These are phyloP conservation scores for Trichosporon sp. DNA, from an alignment of 1,284 basidiomycete genomes.

Conservation along the genomic window DNA sequence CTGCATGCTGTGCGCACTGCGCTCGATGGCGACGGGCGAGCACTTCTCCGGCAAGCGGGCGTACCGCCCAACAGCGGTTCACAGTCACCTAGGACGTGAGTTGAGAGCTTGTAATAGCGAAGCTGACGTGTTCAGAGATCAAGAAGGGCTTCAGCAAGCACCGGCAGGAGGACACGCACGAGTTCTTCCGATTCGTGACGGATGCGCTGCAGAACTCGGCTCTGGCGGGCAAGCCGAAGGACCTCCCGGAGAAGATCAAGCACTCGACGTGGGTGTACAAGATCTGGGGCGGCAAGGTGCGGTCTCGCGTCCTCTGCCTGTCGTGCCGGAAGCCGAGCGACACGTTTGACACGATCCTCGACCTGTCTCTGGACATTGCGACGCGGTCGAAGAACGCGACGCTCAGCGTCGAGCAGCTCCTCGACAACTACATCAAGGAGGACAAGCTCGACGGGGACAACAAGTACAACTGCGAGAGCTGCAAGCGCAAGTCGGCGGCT, in stretches of 20 bases:
- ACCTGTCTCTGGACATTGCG: conserved; percentile 83
- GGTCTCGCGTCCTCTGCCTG: conserved; percentile 89
- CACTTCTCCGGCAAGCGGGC: conserved; percentile 41
- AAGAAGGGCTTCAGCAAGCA: conserved; percentile 87
- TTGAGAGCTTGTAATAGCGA: conserved; percentile 28
- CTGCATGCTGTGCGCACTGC: conserved; percentile 76
- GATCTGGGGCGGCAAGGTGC: conserved; percentile 87
- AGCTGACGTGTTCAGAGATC: conserved; percentile 64
- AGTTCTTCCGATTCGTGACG: conserved; percentile 92
- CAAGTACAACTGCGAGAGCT: conserved; percentile 92
- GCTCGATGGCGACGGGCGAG: conserved; percentile 51
- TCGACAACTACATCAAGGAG: conserved; percentile 78
- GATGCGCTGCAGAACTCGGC: conserved; percentile 88
- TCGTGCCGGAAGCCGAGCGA: conserved; percentile 87
- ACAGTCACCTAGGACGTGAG: conserved; percentile 70
- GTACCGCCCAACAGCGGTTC: conserved; percentile 65
- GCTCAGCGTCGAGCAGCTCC: conserved; percentile 68
- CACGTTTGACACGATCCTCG: conserved; percentile 93
- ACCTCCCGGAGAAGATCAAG: conserved; percentile 74
- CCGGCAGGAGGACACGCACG: conserved; percentile 97
- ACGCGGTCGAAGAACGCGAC: conserved; percentile 57
- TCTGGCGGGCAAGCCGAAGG: conserved; percentile 72
- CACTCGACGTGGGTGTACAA: conserved; percentile 93
- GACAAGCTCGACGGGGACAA: conserved; percentile 86
- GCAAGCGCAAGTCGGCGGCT: conserved; percentile 52